Evolutionary conservation across 2,329 filamentous ascomycete species (phyloP).

Genomic region (Scytalidium sp.): DNA sequence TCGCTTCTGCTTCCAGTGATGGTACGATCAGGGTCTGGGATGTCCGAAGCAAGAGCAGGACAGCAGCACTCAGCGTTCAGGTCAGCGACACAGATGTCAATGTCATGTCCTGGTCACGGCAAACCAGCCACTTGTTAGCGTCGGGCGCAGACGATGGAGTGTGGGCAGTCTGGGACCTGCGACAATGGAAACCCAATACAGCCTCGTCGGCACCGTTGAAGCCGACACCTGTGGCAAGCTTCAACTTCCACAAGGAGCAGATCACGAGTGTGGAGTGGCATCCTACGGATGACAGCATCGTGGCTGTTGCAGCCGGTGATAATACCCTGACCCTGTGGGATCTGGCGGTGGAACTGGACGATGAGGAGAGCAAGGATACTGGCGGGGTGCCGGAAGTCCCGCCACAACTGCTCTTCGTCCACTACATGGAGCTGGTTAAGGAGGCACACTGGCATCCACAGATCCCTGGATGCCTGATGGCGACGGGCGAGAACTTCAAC

Average conservation of each 20-base stretch:
- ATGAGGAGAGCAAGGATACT: constrained; percentile 91
- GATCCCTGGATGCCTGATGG: constrained; percentile 85
- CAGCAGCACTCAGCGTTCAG: constrained; percentile 82
- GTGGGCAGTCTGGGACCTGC: constrained; percentile 95
- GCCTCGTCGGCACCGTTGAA: constrained; percentile 39
- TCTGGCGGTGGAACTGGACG: constrained; percentile 91
- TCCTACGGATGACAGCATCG: constrained; percentile 92
- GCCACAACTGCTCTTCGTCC: constrained; percentile 91
- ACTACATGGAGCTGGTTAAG: constrained; percentile 93
- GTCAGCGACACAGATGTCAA: constrained; percentile 88
- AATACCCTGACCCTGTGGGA: constrained; percentile 97
- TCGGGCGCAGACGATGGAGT: constrained; percentile 90
- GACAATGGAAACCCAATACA: constrained; percentile 80
- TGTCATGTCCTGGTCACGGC: constrained; percentile 90
- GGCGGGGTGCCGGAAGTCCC: constrained; percentile 87
- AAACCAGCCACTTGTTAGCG: constrained; percentile 85
- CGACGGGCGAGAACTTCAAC: constrained; percentile 86
- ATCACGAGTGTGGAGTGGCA: constrained; percentile 98
- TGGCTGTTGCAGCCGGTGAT: constrained; percentile 88
- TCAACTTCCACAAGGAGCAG: constrained; percentile 94
- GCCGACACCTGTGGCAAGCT: constrained; percentile 84
- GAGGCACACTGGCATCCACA: constrained; percentile 98
- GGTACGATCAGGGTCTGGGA: constrained; percentile 97
- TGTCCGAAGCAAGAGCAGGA: constrained; percentile 82
- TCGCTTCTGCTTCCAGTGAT: constrained; percentile 90